These are phyloP conservation scores for Paxillus rubicundulus DNA, from an alignment of 768 basidiomycete genomes.

Conservation along the genomic window DNA sequence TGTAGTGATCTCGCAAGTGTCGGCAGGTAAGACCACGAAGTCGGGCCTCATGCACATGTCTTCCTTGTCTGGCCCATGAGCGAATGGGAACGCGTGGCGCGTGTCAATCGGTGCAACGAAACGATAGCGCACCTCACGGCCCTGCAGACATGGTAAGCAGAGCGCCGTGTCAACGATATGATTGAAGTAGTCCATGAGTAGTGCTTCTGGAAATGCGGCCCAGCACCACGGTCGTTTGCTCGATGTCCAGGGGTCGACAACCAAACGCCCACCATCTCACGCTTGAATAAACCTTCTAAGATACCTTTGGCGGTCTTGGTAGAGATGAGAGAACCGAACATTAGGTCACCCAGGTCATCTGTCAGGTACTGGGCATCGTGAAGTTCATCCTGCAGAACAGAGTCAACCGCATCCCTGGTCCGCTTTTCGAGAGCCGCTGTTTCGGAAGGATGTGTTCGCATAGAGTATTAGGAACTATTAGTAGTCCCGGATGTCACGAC, in stretches of 20 bases:
- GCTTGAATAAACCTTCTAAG: neutral
- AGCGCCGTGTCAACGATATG: neutral
- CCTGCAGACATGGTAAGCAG: neutral
- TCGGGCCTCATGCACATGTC: conserved; percentile 6
- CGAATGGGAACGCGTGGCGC: neutral
- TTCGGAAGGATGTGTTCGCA: too few relatives aligned
- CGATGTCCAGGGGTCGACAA: neutral
- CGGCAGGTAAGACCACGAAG: conserved; percentile 1
- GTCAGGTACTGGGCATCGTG: neutral
- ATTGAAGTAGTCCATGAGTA: neutral
- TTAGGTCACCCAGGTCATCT: neutral
- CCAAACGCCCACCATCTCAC: neutral
- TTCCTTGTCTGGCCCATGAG: neutral
- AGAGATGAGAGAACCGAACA: neutral
- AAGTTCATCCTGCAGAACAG: neutral
- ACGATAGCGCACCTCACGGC: neutral
- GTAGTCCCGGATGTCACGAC: too few relatives aligned
- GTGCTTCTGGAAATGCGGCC: neutral
- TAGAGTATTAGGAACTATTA: too few relatives aligned
- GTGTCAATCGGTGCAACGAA: neutral
- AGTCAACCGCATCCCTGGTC: too few relatives aligned
- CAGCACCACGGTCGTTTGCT: neutral
- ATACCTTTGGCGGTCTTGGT: neutral
- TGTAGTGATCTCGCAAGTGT: neutral
- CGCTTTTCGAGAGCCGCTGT: too few relatives aligned